These are phyloP conservation scores for Yamadazyma sp. DNA, from an alignment of 1,139 yeast species.

Conservation along the genomic window DNA sequence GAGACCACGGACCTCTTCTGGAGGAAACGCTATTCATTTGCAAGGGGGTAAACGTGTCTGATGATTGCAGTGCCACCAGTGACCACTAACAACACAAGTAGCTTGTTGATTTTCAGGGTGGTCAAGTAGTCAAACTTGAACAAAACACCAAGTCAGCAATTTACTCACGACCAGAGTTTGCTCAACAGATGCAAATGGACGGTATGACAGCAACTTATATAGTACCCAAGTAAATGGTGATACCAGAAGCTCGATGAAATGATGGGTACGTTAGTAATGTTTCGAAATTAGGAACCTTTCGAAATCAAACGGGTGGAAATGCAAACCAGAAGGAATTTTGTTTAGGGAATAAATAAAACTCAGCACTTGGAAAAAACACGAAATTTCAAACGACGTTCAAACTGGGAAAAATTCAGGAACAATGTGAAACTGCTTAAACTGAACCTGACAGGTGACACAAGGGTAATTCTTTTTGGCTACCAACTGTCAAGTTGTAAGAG, in stretches of 20 bases:
- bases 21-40: slow-evolving; percentile 12
- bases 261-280: neutral
- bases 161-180: no score
- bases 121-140: neutral
- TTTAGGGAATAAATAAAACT: neutral
- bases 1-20: slow-evolving; percentile 86
- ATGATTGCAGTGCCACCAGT: no score
- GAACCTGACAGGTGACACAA: neutral
- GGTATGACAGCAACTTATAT: no score
- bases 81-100: no score
- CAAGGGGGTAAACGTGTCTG: no score
- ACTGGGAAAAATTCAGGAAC: neutral
- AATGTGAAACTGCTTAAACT: neutral
- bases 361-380: slow-evolving; percentile 1
- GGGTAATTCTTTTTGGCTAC: neutral
- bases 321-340: slow-evolving; percentile 2
- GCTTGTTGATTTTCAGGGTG: no score
- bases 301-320: neutral
- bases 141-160: neutral
- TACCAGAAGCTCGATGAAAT: neutral
- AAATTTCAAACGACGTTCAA: neutral
- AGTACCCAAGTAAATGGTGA: no score
- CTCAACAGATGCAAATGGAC: no score
- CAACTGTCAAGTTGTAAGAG: no score
- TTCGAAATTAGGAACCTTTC: neutral